Conservation (phyloP, 495 filamentous ascomycete genomes). For the Gamarada debralockiae region DNA sequence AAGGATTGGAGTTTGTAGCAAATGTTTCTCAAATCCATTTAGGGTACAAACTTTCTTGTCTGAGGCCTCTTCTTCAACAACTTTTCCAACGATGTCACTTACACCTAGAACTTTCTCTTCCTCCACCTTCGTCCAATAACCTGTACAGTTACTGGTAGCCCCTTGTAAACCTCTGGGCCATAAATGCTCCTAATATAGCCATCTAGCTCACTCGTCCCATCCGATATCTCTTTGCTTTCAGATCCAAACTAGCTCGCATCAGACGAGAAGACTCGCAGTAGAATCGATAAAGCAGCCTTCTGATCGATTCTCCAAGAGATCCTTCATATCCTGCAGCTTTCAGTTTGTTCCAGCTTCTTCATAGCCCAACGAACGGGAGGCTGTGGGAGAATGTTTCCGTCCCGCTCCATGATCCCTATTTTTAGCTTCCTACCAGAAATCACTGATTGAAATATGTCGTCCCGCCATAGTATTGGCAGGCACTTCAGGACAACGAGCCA, state of each 20-base stretch:
- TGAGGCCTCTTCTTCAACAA: neutral
- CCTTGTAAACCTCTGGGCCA: neutral
- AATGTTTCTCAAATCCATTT: too few relatives aligned
- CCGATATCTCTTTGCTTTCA: neutral
- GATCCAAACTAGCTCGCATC: neutral
- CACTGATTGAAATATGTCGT: neutral
- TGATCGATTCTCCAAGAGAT: neutral
- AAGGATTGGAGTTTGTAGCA: too few relatives aligned
- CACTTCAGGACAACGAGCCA: neutral
- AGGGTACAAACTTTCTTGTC: neutral
- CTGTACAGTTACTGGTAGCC: neutral
- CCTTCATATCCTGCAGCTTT: neutral
- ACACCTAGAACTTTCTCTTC: neutral
- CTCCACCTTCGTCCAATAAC: neutral
- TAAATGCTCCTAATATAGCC: neutral
- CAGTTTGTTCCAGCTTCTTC: neutral
- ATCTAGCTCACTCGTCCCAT: neutral
- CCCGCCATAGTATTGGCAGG: neutral
- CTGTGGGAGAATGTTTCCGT: neutral
- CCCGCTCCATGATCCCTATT: neutral
- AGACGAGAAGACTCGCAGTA: neutral
- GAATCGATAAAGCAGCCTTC: neutral
- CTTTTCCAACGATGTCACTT: neutral
- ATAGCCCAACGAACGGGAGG: neutral
- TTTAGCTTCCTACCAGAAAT: neutral